Base-by-base conservation (phyloP, 140 eudicot species). In the Cichorium intybus region DNA sequence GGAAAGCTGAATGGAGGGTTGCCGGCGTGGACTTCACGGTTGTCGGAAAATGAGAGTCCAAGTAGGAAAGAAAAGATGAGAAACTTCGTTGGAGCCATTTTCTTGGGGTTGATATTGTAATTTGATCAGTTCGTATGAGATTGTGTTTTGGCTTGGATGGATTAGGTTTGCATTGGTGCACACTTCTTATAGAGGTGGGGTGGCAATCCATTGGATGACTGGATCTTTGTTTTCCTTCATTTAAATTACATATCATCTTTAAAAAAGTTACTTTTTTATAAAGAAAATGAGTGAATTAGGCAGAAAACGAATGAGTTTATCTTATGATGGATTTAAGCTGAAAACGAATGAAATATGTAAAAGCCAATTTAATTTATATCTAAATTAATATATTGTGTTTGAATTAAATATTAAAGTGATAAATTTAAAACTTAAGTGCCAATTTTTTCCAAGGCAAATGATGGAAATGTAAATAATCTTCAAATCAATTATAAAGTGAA, bases 11-110 rank as follows among this genome's bases (percentile, higher is more conserved):
- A 45, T 4, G 33, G 4, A 28, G 33, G 21, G 17, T 0, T 16
- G n/a, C 2, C 26, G 52, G 60, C 39, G 21, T 29, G 4, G 28
- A 21, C 48, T 33, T 41, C 33, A 45, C 7, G 4, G 58, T 37
- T 57, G 20, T 7, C 27, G 10, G 22, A 69, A 69, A 23, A 17
- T 22, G 60, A 46, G 35, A 57, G 1, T 23, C 39, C 75, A 14
- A 58, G 28, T 15, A 69, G 51, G 27, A 69, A 57, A 46, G 52
- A 31, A 46, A 57, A 48, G 17, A 69, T 16, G 58, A 69, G 0
- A 20, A 45, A 49, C 14, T 69, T 69, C 27, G 46, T 14, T 16
- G 43, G 34, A 35, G 66, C 21, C 66, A 69, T 56, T 33, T 29
- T 56, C 4, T 6, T 5, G n/a, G 57, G 23, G 43, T 35, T 39